A percentile compares a stretch with the other conserved stretches of the same genome.
These are phyloP conservation scores for Syzygium malaccense DNA, from an alignment of 441 rosid genomes.

Conservation along the genomic window DNA sequence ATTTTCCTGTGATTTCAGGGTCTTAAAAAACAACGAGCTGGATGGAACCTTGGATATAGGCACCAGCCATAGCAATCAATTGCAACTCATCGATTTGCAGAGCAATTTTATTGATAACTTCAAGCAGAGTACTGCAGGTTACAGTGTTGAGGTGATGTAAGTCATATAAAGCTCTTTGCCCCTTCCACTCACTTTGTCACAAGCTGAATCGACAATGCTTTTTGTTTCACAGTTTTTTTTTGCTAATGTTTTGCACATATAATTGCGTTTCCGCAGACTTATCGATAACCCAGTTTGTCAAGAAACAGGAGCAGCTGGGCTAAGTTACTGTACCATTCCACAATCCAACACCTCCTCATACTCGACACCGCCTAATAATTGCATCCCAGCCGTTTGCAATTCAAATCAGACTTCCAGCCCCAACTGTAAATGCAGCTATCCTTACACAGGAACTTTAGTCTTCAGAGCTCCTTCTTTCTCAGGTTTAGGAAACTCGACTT, in stretches of 20 bases:
- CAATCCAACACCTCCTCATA: slow-evolving; percentile 3
- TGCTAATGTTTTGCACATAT: not conserved
- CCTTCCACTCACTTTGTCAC: not conserved
- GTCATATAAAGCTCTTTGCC: not conserved
- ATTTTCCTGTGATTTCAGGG: slow-evolving; percentile 20
- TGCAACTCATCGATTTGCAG: slow-evolving; percentile 46
- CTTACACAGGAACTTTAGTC: slow-evolving; percentile 43
- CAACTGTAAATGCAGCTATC: slow-evolving; percentile 34
- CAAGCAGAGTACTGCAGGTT: slow-evolving; percentile 1
- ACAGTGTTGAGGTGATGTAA: slow-evolving; percentile 29
- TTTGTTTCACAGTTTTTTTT: not conserved
- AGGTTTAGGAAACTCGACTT: slow-evolving; percentile 19
- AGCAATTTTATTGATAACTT: slow-evolving; percentile 27
- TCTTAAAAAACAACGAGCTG: slow-evolving; percentile 36
- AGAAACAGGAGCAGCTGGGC: slow-evolving; percentile 12
- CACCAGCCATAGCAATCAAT: slow-evolving; percentile 21
- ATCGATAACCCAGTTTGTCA: slow-evolving; percentile 46
- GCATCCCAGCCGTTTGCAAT: slow-evolving; percentile 23
- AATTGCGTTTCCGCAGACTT: slow-evolving; percentile 34
- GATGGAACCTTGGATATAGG: slow-evolving; percentile 48
- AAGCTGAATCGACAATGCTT: not conserved
- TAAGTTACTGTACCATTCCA: slow-evolving; percentile 26
- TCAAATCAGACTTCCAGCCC: slow-evolving; percentile 38
- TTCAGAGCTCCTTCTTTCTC: slow-evolving; percentile 70
- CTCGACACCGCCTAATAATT: slow-evolving; percentile 29